phyloP scores from a whole-genome alignment of 768 basidiomycete species.

The Lanmaoa rubissima region DNA sequence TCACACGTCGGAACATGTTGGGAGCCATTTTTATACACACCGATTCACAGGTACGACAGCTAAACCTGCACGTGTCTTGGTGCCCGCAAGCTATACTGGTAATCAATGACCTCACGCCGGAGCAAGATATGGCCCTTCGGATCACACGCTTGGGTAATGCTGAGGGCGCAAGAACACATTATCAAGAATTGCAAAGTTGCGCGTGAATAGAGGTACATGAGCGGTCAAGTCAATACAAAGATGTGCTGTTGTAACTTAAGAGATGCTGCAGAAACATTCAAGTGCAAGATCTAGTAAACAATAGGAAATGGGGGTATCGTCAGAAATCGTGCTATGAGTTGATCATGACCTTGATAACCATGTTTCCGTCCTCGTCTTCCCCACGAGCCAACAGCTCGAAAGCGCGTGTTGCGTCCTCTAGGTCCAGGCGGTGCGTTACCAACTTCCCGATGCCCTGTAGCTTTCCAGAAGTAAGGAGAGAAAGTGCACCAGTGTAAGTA shows the following conservation, averaged over 20 bases:
- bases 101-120: slow-evolving; percentile 13
- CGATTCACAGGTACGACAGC: slow-evolving; percentile 10
- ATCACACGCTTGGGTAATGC: neutral
- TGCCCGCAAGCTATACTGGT: neutral
- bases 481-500: slow-evolving; percentile 86
- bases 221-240: slow-evolving; percentile 10
- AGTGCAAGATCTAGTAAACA: slow-evolving; percentile 12
- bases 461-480: slow-evolving; percentile 64
- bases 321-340: slow-evolving; percentile 33
- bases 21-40: slow-evolving; percentile 3
- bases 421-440: slow-evolving; percentile 72
- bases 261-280: slow-evolving; percentile 3
- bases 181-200: slow-evolving; percentile 7
- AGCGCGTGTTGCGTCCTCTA: slow-evolving; percentile 66
- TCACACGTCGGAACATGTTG: slow-evolving; percentile 17
- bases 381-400: slow-evolving; percentile 82
- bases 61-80: slow-evolving; percentile 7
- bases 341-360: slow-evolving; percentile 92
- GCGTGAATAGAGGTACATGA: slow-evolving; percentile 26
- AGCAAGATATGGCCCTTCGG: neutral
- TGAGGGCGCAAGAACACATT: neutral
- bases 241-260: slow-evolving; percentile 14
- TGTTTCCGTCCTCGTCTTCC: slow-evolving; percentile 70
- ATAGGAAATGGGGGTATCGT: neutral
- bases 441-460: slow-evolving; percentile 67